These are phyloP conservation scores for Bombardia bombarda DNA, from an alignment of 495 filamentous ascomycete genomes.

Conservation along the genomic window DNA sequence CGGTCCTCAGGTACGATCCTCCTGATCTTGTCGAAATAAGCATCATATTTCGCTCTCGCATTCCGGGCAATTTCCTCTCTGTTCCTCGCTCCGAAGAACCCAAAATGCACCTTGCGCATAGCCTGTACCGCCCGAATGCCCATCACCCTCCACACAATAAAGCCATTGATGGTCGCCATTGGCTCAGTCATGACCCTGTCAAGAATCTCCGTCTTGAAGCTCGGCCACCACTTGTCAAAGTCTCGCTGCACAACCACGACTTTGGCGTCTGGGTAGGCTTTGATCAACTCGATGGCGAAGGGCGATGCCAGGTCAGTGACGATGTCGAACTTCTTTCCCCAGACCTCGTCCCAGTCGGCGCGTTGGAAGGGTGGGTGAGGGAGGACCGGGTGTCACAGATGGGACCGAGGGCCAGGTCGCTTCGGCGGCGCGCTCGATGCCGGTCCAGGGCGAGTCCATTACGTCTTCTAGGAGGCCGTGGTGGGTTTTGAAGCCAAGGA, in stretches of 20 bases:
- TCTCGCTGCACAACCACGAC: conserved; percentile 34
- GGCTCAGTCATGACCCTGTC: conserved; percentile 3
- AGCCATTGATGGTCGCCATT: background rate
- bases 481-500: conserved; percentile 15
- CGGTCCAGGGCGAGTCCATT: conserved; percentile 6
- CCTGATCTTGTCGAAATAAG: conserved; percentile 11
- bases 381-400: too few species aligned
- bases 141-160: conserved; percentile 2
- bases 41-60: conserved; percentile 19
- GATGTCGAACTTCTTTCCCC: conserved; percentile 31
- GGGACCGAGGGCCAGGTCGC: conserved; percentile 15
- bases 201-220: too few species aligned
- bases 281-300: conserved; percentile 31
- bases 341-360: conserved; percentile 34
- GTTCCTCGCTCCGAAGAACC: conserved; percentile 18
- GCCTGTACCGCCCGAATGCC: conserved; percentile 1
- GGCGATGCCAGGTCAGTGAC: conserved; percentile 27
- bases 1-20: conserved; percentile 22
- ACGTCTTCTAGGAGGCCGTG: too few species aligned
- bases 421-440: conserved; percentile 14
- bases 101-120: conserved; percentile 7
- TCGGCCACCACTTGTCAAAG: conserved; percentile 31
- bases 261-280: conserved; percentile 38
- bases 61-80: conserved; percentile 8
- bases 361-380: conserved; percentile 7